These are phyloP conservation scores for Fraxinus nigra DNA, from an alignment of 305 asterid species.

Conservation along the genomic window DNA sequence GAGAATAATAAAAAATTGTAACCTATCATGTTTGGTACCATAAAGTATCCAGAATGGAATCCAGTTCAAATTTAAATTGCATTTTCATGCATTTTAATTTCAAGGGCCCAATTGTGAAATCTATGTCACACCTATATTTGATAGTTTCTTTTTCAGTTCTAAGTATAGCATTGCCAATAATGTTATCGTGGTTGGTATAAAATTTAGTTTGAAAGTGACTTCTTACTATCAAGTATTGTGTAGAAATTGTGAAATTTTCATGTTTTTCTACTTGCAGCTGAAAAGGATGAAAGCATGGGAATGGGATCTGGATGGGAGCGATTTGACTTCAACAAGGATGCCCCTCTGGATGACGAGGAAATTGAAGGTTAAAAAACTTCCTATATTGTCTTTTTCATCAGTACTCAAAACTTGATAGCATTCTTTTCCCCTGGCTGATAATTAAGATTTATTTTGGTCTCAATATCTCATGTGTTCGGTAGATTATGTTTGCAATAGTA, in stretches of 20 bases:
- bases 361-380: slow-evolving; percentile 57
- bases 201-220: background rate
- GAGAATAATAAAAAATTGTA: background rate
- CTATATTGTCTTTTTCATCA: background rate
- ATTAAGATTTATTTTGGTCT: background rate
- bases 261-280: slow-evolving; percentile 44
- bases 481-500: background rate
- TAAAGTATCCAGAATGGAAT: background rate
- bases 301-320: slow-evolving; percentile 51
- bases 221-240: background rate
- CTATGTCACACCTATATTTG: background rate
- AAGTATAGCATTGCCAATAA: background rate
- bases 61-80: background rate
- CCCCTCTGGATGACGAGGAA: slow-evolving; percentile 89
- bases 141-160: background rate
- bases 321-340: slow-evolving; percentile 83
- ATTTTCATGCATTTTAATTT: background rate
- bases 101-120: background rate
- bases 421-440: slow-evolving; percentile 6
- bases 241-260: background rate
- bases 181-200: background rate
- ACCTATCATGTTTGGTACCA: background rate
- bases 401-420: background rate
- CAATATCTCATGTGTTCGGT: background rate
- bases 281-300: slow-evolving; percentile 69